Evolutionary conservation across 768 basidiomycete genomes (phyloP).

Genomic region (Xerocomellus dryophilus): DNA sequence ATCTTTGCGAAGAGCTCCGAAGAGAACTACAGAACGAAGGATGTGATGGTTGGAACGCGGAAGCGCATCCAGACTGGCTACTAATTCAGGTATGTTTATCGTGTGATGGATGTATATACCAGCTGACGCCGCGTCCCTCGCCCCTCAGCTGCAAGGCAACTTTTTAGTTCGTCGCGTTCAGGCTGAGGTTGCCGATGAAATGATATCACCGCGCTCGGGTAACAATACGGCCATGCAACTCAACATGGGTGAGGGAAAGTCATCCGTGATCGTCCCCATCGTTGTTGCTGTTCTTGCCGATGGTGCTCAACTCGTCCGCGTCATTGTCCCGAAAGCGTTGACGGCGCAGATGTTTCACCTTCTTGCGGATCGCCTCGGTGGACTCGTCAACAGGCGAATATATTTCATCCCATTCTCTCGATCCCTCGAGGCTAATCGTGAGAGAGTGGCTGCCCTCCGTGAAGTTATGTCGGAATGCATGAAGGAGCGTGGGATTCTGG

Average conservation of each 20-base stretch:
- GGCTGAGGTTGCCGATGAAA: slow-evolving; percentile 39
- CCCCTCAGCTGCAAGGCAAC: slow-evolving; percentile 42
- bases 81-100: slow-evolving; percentile 39
- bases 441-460: slow-evolving; percentile 25
- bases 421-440: slow-evolving; percentile 22
- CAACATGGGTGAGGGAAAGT: slow-evolving; percentile 61
- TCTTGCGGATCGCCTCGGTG: slow-evolving; percentile 42
- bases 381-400: slow-evolving; percentile 45
- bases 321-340: slow-evolving; percentile 49
- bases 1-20: slow-evolving; percentile 31
- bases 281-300: slow-evolving; percentile 40
- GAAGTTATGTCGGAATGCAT: slow-evolving; percentile 40
- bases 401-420: slow-evolving; percentile 53
- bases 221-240: slow-evolving; percentile 45
- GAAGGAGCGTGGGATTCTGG: slow-evolving; percentile 39
- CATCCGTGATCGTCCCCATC: slow-evolving; percentile 47
- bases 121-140: background rate
- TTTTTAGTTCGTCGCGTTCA: slow-evolving; percentile 45
- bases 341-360: slow-evolving; percentile 47
- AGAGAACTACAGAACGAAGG: slow-evolving; percentile 28
- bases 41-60: slow-evolving; percentile 13
- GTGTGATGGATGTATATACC: background rate
- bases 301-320: slow-evolving; percentile 42
- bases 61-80: slow-evolving; percentile 39
- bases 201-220: slow-evolving; percentile 40